Base-by-base conservation (phyloP, 1,284 basidiomycete genomes). In the Cutaneotrichosporon sp. region DNA sequence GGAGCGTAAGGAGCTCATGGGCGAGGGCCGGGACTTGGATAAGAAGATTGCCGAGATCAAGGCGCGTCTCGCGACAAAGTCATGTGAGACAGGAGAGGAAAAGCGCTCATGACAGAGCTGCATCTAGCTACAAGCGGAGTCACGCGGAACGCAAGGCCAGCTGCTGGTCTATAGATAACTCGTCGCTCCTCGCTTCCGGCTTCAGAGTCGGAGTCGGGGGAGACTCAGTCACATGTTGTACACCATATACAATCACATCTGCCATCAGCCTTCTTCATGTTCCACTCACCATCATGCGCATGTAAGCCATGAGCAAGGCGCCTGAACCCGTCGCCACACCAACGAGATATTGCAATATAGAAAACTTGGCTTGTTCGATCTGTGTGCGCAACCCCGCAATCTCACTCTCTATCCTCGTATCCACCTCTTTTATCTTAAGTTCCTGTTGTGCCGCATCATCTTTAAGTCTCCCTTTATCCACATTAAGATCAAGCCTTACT, bases 351-450 rank as follows among this genome's bases (percentile, higher is more conserved):
- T 80, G 78, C 59, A 81, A 65, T 36, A 79, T 80, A 58, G 71
- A 74, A 62, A 86, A 92, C 85, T 97, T 97, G 62, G 91, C 65
- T 30, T 91, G 89, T 77, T 97, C 93, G 60, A 97, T 97, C 56
- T 90, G 86, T 1, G 96, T 97, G 57, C 92, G 83, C 59, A 98
- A 79, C 6, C 88, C 88, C 2, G 94, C 92, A 75, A 98, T 98
- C 82, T 98, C 96, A 75, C 91, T 90, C 81, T 99, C 96, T 73
- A 99, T 98, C 72, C 93, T 83, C 2, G 96, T 98, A 73, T 99
- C 96, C 14, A 98, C 94, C 80, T 99, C 97, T 80, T 95, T 95
- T 78, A 99, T 92, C 86, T 98, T 98, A 67, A 97, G 84, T 73
- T 97, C 95, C 74, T 98, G 93, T 52, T 90, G 88, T 63, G 89